Percentiles rank a stretch among this genome's conserved stretches.
Conservation (phyloP, 441 rosid genomes). For the Arabidopsis hybrid region DNA sequence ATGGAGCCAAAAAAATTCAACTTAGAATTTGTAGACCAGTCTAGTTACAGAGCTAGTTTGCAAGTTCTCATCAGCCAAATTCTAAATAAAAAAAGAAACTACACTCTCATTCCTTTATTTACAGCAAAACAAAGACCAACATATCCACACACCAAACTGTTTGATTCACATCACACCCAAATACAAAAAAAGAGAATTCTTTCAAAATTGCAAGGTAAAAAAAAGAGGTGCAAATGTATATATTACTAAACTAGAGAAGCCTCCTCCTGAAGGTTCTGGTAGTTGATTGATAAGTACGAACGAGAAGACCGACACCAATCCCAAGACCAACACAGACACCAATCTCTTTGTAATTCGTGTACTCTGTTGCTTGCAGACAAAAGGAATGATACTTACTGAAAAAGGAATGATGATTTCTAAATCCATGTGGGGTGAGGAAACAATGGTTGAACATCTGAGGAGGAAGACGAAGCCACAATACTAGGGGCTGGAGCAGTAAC, state of each 20-base stretch:
- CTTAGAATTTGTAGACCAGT: neutral
- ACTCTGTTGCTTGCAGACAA: conserved; percentile 51
- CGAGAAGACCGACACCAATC: conserved; percentile 67
- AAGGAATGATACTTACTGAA: neutral
- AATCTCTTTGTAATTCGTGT: conserved; percentile 51
- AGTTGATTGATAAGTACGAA: conserved; percentile 64
- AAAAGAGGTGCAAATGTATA: conserved; percentile 3
- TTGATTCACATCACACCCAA: conserved; percentile 8
- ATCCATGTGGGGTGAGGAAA: too few relatives aligned
- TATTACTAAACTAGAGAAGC: conserved; percentile 39
- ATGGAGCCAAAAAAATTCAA: neutral
- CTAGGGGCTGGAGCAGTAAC: too few relatives aligned
- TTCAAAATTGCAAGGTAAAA: conserved; percentile 57
- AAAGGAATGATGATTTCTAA: neutral
- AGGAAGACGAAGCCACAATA: too few relatives aligned
- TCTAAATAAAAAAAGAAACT: conserved; percentile 10
- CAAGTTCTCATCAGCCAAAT: neutral
- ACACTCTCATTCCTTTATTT: conserved; percentile 26
- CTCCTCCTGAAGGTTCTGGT: conserved; percentile 65
- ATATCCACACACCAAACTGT: conserved; percentile 5
- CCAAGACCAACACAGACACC: conserved; percentile 67
- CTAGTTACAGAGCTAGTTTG: neutral
- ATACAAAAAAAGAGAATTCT: conserved; percentile 30
- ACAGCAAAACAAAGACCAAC: conserved; percentile 8
- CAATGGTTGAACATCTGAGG: too few relatives aligned